phyloP scores from a whole-genome alignment of 768 basidiomycete species.

The Rhizopogon vesiculosus region DNA sequence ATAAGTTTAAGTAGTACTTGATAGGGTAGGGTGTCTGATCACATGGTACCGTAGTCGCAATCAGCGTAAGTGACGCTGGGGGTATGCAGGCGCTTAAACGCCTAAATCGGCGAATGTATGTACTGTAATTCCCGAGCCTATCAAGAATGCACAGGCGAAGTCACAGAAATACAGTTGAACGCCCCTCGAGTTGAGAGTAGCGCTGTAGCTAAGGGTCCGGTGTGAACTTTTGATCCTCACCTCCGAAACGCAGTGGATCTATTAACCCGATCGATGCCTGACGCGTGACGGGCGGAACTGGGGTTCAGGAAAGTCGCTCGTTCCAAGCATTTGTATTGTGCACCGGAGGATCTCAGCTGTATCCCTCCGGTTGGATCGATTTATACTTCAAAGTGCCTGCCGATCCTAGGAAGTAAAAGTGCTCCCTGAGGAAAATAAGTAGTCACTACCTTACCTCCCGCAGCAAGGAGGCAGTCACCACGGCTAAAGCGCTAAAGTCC shows the following conservation, averaged over 20 bases:
- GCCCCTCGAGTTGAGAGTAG: no score
- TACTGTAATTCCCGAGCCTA: no score
- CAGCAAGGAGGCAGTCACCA: not conserved
- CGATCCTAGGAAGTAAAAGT: not conserved
- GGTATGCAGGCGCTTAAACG: no score
- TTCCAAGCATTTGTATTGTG: not conserved
- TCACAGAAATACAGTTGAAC: no score
- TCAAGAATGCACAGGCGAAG: no score
- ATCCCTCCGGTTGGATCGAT: not conserved
- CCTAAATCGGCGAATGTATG: no score
- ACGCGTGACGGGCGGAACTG: not conserved
- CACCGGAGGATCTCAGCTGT: no score
- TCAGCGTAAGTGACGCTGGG: not conserved
- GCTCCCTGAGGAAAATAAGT: not conserved
- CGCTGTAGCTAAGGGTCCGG: not conserved
- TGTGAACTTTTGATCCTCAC: not conserved
- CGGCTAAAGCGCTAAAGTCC: not conserved
- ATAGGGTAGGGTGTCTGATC: not conserved
- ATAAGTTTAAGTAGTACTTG: no score
- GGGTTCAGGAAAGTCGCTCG: not conserved
- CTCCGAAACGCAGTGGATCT: not conserved
- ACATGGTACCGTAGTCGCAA: not conserved
- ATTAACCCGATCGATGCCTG: not conserved
- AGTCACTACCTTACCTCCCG: not conserved
- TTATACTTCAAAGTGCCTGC: not conserved